Percentiles rank a stretch among this genome's conserved stretches.
Evolutionary conservation across 2,329 filamentous ascomycete species (phyloP).

Genomic region (Penicillium sp.): DNA sequence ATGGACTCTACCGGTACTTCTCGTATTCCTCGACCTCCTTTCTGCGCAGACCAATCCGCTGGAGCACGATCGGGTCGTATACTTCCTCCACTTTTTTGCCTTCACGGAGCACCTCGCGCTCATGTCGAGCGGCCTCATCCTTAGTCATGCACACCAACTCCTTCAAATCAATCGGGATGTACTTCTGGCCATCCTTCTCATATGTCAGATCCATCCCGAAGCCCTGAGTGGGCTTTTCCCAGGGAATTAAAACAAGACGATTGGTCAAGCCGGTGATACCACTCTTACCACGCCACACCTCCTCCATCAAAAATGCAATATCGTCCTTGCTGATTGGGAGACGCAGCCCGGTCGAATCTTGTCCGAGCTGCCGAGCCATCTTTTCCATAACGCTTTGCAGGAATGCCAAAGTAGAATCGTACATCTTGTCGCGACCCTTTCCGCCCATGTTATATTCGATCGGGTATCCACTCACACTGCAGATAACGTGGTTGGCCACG

Average conservation of each 20-base stretch:
- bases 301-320: conserved; percentile 81
- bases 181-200: conserved; percentile 64
- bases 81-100: conserved; percentile 63
- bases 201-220: conserved; percentile 60
- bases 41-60: conserved; percentile 61
- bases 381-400: conserved; percentile 77
- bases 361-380: conserved; percentile 52
- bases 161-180: conserved; percentile 60
- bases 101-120: conserved; percentile 69
- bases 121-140: conserved; percentile 76
- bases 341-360: conserved; percentile 65
- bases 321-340: conserved; percentile 73
- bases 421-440: conserved; percentile 85
- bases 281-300: conserved; percentile 79
- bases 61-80: conserved; percentile 64
- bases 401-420: conserved; percentile 71
- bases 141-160: conserved; percentile 90
- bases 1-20: conserved; percentile 37
- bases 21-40: conserved; percentile 59
- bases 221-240: conserved; percentile 60
- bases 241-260: conserved; percentile 71
- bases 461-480: conserved; percentile 75
- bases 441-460: conserved; percentile 68
- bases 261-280: conserved; percentile 76
- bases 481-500: conserved; percentile 86